phyloP scores from a whole-genome alignment of 2,329 filamentous ascomycete genomes.

The Epichloe elymi region DNA sequence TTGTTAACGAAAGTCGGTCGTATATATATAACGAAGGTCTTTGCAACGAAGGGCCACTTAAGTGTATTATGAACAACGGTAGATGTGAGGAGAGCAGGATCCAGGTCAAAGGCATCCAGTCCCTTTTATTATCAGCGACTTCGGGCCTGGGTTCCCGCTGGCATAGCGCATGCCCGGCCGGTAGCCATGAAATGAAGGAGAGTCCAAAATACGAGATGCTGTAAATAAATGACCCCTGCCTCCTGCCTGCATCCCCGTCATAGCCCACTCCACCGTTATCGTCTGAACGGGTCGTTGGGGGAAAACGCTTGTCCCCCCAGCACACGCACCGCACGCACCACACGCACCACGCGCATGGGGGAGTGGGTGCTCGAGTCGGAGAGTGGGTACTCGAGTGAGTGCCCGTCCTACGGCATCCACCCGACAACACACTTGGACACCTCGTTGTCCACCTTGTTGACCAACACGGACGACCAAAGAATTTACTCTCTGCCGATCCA shows the following conservation, averaged over 20 bases:
- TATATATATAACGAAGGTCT: constrained; percentile 1
- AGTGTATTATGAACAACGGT: not conserved
- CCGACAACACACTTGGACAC: not conserved
- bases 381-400: not conserved
- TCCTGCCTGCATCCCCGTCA: constrained; percentile 6
- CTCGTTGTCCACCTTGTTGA: not conserved
- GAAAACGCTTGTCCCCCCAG: not conserved
- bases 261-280: not conserved
- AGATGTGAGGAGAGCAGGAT: no score
- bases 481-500: no score
- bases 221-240: constrained; percentile 7
- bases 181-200: not conserved
- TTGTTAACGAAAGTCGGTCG: constrained; percentile 13
- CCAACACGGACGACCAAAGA: not conserved
- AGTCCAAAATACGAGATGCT: constrained; percentile 9
- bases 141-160: not conserved
- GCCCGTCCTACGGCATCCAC: not conserved
- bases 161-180: not conserved
- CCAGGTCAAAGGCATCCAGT: not conserved
- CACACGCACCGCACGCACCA: no score
- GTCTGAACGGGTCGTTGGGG: not conserved
- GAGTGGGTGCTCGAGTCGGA: not conserved
- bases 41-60: constrained; percentile 2
- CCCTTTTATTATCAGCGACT: not conserved
- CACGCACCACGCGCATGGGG: not conserved